Conservation (phyloP, 805 yeast species). For the Metschnikowia baotianmanensis region DNA sequence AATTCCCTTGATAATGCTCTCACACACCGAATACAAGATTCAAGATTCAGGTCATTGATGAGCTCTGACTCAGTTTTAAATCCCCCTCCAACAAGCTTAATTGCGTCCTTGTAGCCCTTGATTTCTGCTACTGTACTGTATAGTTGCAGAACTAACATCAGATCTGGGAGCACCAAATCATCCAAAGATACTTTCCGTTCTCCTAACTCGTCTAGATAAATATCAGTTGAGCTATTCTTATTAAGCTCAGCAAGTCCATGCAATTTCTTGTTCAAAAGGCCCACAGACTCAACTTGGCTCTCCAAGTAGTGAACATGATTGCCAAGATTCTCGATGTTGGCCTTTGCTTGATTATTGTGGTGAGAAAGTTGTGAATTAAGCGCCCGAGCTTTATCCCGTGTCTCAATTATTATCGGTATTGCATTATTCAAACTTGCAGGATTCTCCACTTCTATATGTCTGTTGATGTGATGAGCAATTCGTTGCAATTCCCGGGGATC, state of each 20-base stretch:
- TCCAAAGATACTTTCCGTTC: conserved; percentile 25
- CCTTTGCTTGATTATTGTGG: conserved; percentile 36
- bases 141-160: conserved; percentile 49
- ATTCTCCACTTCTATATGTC: conserved; percentile 14
- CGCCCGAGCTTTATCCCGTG: conserved; percentile 24
- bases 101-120: conserved; percentile 67
- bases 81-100: conserved; percentile 54
- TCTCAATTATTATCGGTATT: conserved; percentile 13
- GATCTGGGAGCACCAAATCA: conserved; percentile 40
- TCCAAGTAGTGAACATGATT: conserved; percentile 29
- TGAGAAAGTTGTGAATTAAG: conserved; percentile 32
- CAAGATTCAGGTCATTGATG: conserved; percentile 33
- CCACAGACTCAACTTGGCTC: conserved; percentile 24
- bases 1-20: conserved; percentile 39
- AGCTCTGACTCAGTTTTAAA: conserved; percentile 33
- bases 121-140: conserved; percentile 65
- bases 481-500: conserved; percentile 7
- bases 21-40: conserved; percentile 33
- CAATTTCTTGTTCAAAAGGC: conserved; percentile 27
- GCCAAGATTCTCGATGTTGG: conserved; percentile 32
- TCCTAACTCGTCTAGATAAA: conserved; percentile 13
- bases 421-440: conserved; percentile 14
- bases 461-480: conserved; percentile 18
- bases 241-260: conserved; percentile 26
- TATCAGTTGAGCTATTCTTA: conserved; percentile 17